Evolutionary conservation across 2,329 filamentous ascomycete genomes (phyloP).

Genomic region (Epicoccum nigrum): DNA sequence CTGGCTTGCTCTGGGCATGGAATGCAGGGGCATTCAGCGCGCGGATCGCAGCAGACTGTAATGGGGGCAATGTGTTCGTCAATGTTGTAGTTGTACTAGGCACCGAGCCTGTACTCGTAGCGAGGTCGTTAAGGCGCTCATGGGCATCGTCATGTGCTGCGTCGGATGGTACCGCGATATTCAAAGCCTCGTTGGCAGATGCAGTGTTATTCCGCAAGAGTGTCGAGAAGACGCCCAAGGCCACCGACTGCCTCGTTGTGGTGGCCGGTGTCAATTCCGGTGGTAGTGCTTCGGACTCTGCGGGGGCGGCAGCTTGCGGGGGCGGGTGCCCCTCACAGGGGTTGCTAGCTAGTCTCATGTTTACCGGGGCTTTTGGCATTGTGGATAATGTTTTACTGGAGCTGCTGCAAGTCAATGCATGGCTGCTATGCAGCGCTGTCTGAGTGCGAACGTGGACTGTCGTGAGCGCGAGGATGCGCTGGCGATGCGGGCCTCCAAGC

Average conservation of each 20-base stretch:
- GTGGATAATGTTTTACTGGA: conserved; percentile 40
- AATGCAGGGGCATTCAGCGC: conserved; percentile 49
- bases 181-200: conserved; percentile 19
- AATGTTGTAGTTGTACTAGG: conserved; percentile 45
- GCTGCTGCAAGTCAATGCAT: conserved; percentile 49
- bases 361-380: conserved; percentile 38
- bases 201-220: conserved; percentile 37
- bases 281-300: conserved; percentile 34
- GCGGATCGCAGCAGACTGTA: conserved; percentile 47
- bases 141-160: conserved; percentile 33
- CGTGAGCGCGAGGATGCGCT: conserved; percentile 44
- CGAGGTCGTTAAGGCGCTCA: conserved; percentile 38
- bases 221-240: conserved; percentile 41
- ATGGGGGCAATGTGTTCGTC: conserved; percentile 46
- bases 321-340: conserved; percentile 29
- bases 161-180: conserved; percentile 13
- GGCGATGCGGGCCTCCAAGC: conserved; percentile 21
- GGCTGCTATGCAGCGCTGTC: conserved; percentile 40
- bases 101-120: conserved; percentile 41
- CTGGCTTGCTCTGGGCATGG: conserved; percentile 39
- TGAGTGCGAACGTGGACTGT: conserved; percentile 44
- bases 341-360: conserved; percentile 34
- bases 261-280: conserved; percentile 45
- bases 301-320: conserved; percentile 26
- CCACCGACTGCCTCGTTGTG: conserved; percentile 43